Percentiles rank a stretch among this genome's conserved stretches.
These are phyloP conservation scores for Phallus indusiatus DNA, from an alignment of 768 basidiomycete genomes.

Conservation along the genomic window DNA sequence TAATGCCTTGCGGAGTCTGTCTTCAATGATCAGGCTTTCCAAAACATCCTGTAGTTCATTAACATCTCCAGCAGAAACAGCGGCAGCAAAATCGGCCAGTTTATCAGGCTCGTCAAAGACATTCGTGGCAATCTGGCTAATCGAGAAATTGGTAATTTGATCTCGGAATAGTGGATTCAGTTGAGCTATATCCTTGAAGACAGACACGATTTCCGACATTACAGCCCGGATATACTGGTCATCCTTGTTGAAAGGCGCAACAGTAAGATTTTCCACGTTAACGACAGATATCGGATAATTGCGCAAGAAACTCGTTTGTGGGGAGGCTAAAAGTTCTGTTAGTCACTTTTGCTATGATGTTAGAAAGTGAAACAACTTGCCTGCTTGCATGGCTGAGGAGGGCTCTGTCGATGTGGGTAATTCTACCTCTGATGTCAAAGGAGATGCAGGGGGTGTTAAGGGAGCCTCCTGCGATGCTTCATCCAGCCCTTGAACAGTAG, in stretches of 20 bases:
- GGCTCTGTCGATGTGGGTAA: slow-evolving; percentile 5
- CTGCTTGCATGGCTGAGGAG: not conserved
- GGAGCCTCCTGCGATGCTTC: slow-evolving; percentile 38
- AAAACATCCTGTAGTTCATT: slow-evolving; percentile 89
- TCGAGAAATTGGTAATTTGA: slow-evolving; percentile 94
- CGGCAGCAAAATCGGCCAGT: slow-evolving; percentile 94
- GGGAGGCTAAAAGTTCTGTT: slow-evolving; percentile 33
- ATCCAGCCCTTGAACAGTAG: slow-evolving; percentile 24
- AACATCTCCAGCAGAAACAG: slow-evolving; percentile 89
- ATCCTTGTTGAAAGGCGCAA: slow-evolving; percentile 82
- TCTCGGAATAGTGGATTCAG: slow-evolving; percentile 96
- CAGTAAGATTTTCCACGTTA: slow-evolving; percentile 72
- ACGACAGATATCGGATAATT: slow-evolving; percentile 80
- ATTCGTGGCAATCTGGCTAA: slow-evolving; percentile 84
- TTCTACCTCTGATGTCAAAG: slow-evolving; percentile 9
- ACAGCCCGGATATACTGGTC: slow-evolving; percentile 93
- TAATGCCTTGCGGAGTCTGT: slow-evolving; percentile 81
- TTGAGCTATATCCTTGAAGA: slow-evolving; percentile 98
- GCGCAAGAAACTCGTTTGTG: slow-evolving; percentile 81
- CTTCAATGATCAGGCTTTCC: slow-evolving; percentile 77
- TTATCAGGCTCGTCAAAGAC: slow-evolving; percentile 98
- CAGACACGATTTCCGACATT: slow-evolving; percentile 92
- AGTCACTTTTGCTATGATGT: slow-evolving; percentile 3
- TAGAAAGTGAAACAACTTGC: not conserved
- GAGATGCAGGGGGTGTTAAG: slow-evolving; percentile 39